Base-by-base conservation (phyloP, 805 yeast species). In the Ogataea corticis region DNA sequence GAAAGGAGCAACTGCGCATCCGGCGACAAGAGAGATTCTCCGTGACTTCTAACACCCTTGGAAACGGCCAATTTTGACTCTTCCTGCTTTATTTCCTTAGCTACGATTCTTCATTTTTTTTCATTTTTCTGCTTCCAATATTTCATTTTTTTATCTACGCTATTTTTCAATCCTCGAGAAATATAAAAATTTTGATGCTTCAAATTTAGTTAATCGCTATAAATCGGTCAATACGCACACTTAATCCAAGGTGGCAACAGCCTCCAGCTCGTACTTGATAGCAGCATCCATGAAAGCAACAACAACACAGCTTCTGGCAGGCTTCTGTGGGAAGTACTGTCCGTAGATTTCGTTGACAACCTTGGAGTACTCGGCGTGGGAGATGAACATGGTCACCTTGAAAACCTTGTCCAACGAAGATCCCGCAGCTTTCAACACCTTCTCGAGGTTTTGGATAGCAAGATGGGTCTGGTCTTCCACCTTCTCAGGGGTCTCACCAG, bases 301-400 rank as follows among this genome's bases (percentile, higher is more conserved):
- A 42, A 78, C 69, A 27, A 78, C 68, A 58, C 80, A 75, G 41
- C 75, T 69, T 62, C 83, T 68, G 4, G 80, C 79, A n/a, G 83
- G 83, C 50, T 68, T 67, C 32, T 68, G 67, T 2, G 72, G 69
- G 62, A 78, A 77, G 54, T 71, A 68, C 49, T 71, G 65, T 12
- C 65, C 70, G 53, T 77, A 79, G 27, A 77, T 66, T 38, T 68
- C 60, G 60, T 77, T 78, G 46, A 78, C 71, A 13, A 54, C 61
- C 9, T 68, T 54, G 15, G 75, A 69, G 50, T 73, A 70, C 23
- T 66, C 62, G n/a, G 70, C 69, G 49, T 77, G 72, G 12, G 71
- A 63, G 44, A 79, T 69, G 51, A 77, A 76, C 55, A 76, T 64
- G 44, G 75, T 58, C 1, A 77, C 81, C 55, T 79, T 79, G 57